Evolutionary conservation across 2,329 filamentous ascomycete species (phyloP).

Genomic region (Neoscytalidium dimidiatum): DNA sequence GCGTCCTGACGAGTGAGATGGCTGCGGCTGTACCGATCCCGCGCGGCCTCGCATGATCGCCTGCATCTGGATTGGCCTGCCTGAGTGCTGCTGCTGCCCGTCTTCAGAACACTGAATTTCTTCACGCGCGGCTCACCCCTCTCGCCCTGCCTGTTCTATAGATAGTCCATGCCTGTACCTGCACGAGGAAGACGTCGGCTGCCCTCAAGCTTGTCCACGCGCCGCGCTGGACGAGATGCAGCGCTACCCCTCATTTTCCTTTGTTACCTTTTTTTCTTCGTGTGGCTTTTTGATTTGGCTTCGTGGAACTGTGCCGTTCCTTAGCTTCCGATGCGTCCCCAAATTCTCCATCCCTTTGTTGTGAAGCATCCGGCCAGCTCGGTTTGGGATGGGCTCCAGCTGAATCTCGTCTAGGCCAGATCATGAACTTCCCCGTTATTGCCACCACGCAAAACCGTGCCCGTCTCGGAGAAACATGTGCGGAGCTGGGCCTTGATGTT

Average conservation of each 20-base stretch:
- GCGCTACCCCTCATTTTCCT: slow-evolving; percentile 4
- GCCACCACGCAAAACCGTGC: slow-evolving; percentile 82
- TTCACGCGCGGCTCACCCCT: background rate
- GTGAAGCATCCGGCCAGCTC: background rate
- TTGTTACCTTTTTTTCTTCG: slow-evolving; percentile 2
- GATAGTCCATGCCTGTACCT: background rate
- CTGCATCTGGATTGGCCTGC: background rate
- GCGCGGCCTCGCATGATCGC: background rate
- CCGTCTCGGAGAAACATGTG: slow-evolving; percentile 77
- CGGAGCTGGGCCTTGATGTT: slow-evolving; percentile 62
- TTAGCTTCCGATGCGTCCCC: slow-evolving; percentile 3
- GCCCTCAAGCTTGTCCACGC: background rate
- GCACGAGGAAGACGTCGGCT: background rate
- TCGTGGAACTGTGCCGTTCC: slow-evolving; percentile 11
- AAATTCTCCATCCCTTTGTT: background rate
- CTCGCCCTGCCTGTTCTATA: slow-evolving; percentile 1
- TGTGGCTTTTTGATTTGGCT: slow-evolving; percentile 8
- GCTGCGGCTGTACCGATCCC: slow-evolving; percentile 1
- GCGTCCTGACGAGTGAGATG: background rate
- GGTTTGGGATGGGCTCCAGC: background rate
- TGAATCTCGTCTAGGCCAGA: slow-evolving; percentile 40
- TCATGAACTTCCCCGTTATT: slow-evolving; percentile 75
- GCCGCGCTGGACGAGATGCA: background rate
- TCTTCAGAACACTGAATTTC: background rate
- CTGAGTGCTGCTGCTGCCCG: background rate